Base-by-base conservation (phyloP, 2,329 filamentous ascomycete species). In the Cadophora gregata region DNA sequence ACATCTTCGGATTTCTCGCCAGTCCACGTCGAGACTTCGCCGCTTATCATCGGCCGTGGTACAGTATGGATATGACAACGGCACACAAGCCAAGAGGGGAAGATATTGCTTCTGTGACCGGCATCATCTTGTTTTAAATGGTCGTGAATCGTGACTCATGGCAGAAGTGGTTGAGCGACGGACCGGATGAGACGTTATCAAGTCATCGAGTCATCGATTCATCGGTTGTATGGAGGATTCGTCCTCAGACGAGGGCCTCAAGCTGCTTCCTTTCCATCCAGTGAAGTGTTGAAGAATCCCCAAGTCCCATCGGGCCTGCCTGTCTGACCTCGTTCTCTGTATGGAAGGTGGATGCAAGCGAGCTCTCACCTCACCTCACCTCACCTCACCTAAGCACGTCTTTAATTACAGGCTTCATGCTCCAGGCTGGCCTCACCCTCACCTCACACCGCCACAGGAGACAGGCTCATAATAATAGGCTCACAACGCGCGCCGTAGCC, bases 321-420 rank as follows among this genome's bases (percentile, higher is more conserved):
- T 36, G 31, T 36, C 45, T n/a, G 5, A 1, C n/a, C 45, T 53
- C 27, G 25, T n/a, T 19, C 25, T 53, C 25, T 53, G 10, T 16
- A 31, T 24, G 53, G 29, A 33, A 25, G 33, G 33, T 38, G 33
- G 53, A 38, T 38, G 31, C n/a, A 58, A 58, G 55, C 55, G 29
- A 31, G 12, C 27, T 53, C 50, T 31, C 25, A 51, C 6, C 50
- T 53, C 12, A 53, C 8, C 31, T 36, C 31, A 36, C 12, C 31
- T n/a, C 38, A 14, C 12, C 5, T 42, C 12, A 16, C 5, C 12
- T 47, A 12, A 45, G 38, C 38, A 45, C 16, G 19, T 12, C 5
- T 47, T 5, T 21, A 31, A n/a, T 38, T 33, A 38, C 53, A 58
- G 9, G 53, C 53, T 58, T 58, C 31, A 47, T 21, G 42, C n/a